Percentiles rank a stretch among this genome's conserved stretches.
Conservation (phyloP, 768 basidiomycete species). For the Phlegmacium glaucopus region DNA sequence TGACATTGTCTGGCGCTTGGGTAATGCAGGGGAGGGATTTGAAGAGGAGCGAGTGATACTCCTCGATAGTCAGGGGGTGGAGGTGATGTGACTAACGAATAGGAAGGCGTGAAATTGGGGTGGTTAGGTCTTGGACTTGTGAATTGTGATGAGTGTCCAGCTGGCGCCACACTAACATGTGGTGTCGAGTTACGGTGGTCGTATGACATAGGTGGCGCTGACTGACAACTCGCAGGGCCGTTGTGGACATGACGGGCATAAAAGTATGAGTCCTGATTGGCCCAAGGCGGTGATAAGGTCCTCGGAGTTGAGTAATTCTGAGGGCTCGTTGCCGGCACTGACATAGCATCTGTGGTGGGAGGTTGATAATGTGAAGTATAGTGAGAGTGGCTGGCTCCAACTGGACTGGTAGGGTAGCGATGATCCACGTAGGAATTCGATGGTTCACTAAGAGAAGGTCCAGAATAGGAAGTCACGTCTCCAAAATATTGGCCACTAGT, state of each 20-base stretch:
- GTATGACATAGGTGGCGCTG: neutral
- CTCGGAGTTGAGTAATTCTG: conserved; percentile 1
- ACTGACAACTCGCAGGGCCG: too few species aligned
- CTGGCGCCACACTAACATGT: too few species aligned
- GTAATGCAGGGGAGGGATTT: conserved; percentile 11
- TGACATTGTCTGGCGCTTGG: conserved; percentile 5
- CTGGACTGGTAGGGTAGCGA: conserved; percentile 2
- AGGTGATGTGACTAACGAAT: conserved; percentile 1
- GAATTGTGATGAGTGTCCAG: neutral
- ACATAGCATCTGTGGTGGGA: conserved; percentile 6
- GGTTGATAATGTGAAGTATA: neutral
- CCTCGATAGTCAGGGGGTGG: conserved; percentile 1
- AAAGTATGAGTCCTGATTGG: neutral
- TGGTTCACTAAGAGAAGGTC: neutral
- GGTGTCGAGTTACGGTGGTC: too few species aligned
- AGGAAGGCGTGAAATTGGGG: conserved; percentile 4
- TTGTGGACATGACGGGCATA: too few species aligned
- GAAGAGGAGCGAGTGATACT: conserved; percentile 11
- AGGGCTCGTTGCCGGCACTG: conserved; percentile 5
- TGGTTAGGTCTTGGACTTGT: conserved; percentile 2
- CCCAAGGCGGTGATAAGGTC: conserved; percentile 5
- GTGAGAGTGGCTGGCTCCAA: conserved; percentile 6
- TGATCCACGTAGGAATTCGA: conserved; percentile 1
- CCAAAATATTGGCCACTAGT: conserved; percentile 7
- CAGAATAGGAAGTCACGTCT: conserved; percentile 9